Base-by-base conservation (phyloP, 78 protist genomes). In the Dictyostelium purpureum region DNA sequence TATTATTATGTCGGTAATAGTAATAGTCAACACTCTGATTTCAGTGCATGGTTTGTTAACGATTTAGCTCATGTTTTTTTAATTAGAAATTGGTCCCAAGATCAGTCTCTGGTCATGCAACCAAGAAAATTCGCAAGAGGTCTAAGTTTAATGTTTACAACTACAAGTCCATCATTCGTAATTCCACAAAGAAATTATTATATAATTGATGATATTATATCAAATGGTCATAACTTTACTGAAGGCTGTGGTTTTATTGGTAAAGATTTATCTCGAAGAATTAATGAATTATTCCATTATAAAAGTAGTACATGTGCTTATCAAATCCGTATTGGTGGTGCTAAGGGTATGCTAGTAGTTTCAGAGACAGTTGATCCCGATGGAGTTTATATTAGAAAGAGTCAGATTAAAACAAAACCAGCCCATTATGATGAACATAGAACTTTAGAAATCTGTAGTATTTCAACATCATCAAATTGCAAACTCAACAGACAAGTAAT, bases 241-340 rank as follows among this genome's bases (percentile, higher is more conserved):
- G 92, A 85, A 6, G 92, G 92, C 1, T 28, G 63, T 59, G 92
- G 92, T 12, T 45, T 33, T 4, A 85, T 85, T 74, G 92, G 92
- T 2, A 0, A 6, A 1, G 38, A 57, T 11, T 21, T 47, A 1
- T 26, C 75, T 0, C 18, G 40, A 2, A 12, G 31, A n/a, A 2
- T 85, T 7, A 66, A 24, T 61, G 65, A 52, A 12, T 21, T 4
- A 14, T 19, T 12, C 5, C n/a, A 31, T 16, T 40, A 47, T 26
- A 65, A 24, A 51, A 14, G 19, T 16, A 6, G 19, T 18, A 70
- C 89, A 12, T 61, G 77, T 42, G 89, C 95, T 2, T 65, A 49
- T 19, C 95, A 93, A n/a, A 69, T 93, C 24, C 40, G 96, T 33
- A 52, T 85, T 3, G 92, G 87, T 56, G 96, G 96, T 28, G 19